Evolutionary conservation across 441 rosid species (phyloP).

Genomic region (Bruguiera hainesii): DNA sequence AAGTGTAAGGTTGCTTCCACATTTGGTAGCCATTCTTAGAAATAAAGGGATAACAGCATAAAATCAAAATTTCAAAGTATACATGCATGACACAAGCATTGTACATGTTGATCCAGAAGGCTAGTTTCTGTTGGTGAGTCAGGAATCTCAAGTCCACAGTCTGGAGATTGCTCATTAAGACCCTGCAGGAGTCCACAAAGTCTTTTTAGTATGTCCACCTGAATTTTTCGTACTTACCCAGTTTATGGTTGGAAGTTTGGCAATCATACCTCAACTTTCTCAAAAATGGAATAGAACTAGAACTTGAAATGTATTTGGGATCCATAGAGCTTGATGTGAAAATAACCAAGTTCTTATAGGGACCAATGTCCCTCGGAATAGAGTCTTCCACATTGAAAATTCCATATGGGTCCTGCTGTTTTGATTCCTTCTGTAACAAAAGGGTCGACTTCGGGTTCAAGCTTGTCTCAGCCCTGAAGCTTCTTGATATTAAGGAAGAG

Average conservation of each 20-base stretch:
- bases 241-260: background rate
- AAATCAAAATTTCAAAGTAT: constrained; percentile 24
- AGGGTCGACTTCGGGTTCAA: constrained; percentile 46
- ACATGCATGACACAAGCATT: constrained; percentile 99
- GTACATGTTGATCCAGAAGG: constrained; percentile 98
- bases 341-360: constrained; percentile 82
- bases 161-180: constrained; percentile 67
- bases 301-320: constrained; percentile 75
- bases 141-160: constrained; percentile 58
- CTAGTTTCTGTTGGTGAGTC: constrained; percentile 74
- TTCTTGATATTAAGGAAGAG: constrained; percentile 55
- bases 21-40: background rate
- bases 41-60: background rate
- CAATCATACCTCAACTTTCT: constrained; percentile 60
- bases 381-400: constrained; percentile 69
- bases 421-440: constrained; percentile 49
- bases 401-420: constrained; percentile 90
- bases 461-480: constrained; percentile 61
- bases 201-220: background rate
- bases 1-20: too few relatives aligned
- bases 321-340: constrained; percentile 74
- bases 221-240: background rate
- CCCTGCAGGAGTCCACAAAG: constrained; percentile 39
- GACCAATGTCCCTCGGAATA: constrained; percentile 82
- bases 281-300: constrained; percentile 68